Percentiles rank a stretch among this genome's conserved stretches.
These are phyloP conservation scores for Pharnaceum exiguum DNA, from an alignment of 148 eudicot genomes.

Conservation along the genomic window DNA sequence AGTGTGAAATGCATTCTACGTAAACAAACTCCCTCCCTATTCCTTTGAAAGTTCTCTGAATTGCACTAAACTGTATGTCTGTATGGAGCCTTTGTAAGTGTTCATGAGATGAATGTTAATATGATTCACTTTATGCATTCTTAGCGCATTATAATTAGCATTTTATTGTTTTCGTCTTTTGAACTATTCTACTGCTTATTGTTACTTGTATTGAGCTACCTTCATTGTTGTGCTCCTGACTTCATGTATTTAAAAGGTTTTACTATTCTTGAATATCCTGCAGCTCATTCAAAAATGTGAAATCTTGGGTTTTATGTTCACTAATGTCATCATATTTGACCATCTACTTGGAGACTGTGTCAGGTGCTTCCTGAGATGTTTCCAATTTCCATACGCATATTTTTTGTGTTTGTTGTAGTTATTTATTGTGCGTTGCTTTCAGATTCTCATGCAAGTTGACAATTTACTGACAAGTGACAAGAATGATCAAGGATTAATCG, in stretches of 20 bases:
- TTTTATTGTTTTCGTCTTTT: background rate
- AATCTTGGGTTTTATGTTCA: background rate
- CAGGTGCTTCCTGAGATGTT: background rate
- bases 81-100: too few species aligned
- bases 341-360: conserved; percentile 2
- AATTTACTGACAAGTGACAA: background rate
- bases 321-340: background rate
- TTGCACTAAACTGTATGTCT: too few species aligned
- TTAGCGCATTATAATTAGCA: background rate
- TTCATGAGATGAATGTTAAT: too few species aligned
- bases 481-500: background rate
- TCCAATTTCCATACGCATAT: background rate
- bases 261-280: conserved; percentile 2
- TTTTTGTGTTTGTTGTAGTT: background rate
- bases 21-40: too few species aligned
- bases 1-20: too few species aligned
- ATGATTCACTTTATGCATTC: too few species aligned
- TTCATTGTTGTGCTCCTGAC: too few species aligned
- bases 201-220: background rate
- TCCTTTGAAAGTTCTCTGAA: too few species aligned
- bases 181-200: background rate
- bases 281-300: conserved; percentile 25
- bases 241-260: background rate
- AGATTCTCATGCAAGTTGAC: conserved; percentile 15
- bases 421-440: conserved; percentile 6